These are phyloP conservation scores for Volvox reticuliferus DNA, from an alignment of 139 green algal species.

Conservation along the genomic window DNA sequence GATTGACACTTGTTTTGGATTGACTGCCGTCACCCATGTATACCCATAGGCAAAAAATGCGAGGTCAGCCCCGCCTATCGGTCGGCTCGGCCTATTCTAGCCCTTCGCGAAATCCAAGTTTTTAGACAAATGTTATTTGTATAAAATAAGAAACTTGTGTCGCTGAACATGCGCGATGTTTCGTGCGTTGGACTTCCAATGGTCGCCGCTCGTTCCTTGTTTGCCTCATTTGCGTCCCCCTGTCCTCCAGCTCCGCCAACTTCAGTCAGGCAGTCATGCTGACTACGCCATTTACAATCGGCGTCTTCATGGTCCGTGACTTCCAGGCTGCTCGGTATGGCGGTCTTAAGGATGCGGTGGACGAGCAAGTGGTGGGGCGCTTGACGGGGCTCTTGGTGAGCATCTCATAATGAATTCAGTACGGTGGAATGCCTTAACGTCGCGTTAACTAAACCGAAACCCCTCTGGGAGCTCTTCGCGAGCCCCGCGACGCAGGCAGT, in stretches of 20 bases:
- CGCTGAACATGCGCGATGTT: no score
- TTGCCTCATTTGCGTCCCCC: no score
- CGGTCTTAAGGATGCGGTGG: neutral
- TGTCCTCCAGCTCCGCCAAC: constrained; percentile 11
- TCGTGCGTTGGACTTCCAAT: no score
- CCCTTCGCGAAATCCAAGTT: neutral
- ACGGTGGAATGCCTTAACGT: no score
- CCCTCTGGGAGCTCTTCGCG: no score
- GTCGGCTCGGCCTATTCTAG: neutral
- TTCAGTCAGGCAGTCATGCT: constrained; percentile 67
- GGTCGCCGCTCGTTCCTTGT: no score
- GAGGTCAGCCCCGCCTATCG: neutral
- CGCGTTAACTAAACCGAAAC: no score
- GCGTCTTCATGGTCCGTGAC: constrained; percentile 74
- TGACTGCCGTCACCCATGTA: no score
- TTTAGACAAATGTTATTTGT: neutral
- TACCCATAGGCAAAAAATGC: no score
- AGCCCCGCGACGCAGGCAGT: no score
- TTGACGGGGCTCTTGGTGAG: constrained; percentile 5
- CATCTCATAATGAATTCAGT: neutral
- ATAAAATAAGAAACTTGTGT: no score
- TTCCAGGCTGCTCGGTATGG: neutral
- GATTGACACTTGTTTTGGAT: no score
- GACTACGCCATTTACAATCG: constrained; percentile 74
- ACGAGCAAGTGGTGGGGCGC: constrained; percentile 62